These are phyloP conservation scores for Podaxis pistillaris DNA, from an alignment of 768 basidiomycete species.

Conservation along the genomic window DNA sequence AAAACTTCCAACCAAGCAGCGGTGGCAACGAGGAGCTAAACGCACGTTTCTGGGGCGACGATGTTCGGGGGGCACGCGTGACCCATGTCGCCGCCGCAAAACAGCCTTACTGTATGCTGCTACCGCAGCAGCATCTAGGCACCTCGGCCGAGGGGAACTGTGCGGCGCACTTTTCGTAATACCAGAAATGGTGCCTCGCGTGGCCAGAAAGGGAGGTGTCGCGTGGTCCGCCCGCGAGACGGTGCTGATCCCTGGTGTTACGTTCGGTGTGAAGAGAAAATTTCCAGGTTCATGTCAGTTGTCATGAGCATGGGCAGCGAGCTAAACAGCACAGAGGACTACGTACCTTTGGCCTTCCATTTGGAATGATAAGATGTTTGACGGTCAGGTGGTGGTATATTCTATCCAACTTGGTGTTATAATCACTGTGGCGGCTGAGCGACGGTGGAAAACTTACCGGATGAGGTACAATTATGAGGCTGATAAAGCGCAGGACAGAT, in stretches of 20 bases:
- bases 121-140: neutral
- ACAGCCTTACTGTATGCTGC: slow-evolving; percentile 4
- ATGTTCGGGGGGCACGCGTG: slow-evolving; percentile 9
- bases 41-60: slow-evolving; percentile 4
- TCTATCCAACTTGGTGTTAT: neutral
- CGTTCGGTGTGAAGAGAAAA: neutral
- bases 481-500: slow-evolving; percentile 1
- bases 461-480: slow-evolving; percentile 10
- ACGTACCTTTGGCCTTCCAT: neutral
- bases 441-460: neutral
- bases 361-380: neutral
- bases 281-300: neutral
- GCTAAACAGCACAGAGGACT: neutral
- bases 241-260: neutral
- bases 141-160: neutral
- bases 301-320: neutral
- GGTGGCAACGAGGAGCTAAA: neutral
- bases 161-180: slow-evolving; percentile 2
- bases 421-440: neutral
- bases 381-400: neutral
- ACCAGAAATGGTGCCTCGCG: neutral
- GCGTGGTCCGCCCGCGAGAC: neutral
- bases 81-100: neutral
- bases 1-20: neutral
- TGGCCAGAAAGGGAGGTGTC: neutral